Percentiles rank a stretch among this genome's conserved stretches.
phyloP scores from a whole-genome alignment of 2,329 filamentous ascomycete species.

The Aspergillus aculeatinus region DNA sequence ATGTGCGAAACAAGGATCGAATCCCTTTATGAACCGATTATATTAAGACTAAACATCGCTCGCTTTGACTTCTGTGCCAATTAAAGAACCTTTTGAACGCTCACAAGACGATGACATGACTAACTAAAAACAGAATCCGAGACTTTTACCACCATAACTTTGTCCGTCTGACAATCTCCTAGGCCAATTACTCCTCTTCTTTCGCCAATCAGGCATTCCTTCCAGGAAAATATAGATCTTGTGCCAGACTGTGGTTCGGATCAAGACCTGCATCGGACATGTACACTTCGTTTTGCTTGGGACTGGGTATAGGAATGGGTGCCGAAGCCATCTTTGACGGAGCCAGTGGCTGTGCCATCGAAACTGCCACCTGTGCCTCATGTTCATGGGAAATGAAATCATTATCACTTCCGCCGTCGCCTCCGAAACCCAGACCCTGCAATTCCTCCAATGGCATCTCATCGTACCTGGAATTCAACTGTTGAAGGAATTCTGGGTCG shows the following conservation, averaged over 20 bases:
- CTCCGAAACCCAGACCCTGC: conserved; percentile 27
- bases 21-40: not conserved
- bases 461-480: conserved; percentile 36
- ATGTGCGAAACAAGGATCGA: not conserved
- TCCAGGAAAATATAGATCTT: conserved; percentile 1
- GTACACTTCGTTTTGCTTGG: conserved; percentile 13
- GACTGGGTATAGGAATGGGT: conserved; percentile 24
- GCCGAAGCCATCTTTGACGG: conserved; percentile 12
- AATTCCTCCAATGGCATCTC: conserved; percentile 33
- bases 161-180: too few species aligned
- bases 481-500: conserved; percentile 39
- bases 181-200: too few species aligned
- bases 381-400: conserved; percentile 4
- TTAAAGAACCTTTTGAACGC: not conserved
- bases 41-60: not conserved
- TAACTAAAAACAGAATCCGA: not conserved
- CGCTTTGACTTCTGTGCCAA: not conserved
- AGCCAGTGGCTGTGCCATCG: conserved; percentile 1
- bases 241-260: not conserved
- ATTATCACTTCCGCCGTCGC: conserved; percentile 11
- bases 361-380: conserved; percentile 3
- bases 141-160: not conserved
- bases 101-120: not conserved
- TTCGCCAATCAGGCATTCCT: not conserved
- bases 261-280: conserved; percentile 14